Conservation (phyloP, 176 grass and related monocot genomes). For the Saccharum officinarum region DNA sequence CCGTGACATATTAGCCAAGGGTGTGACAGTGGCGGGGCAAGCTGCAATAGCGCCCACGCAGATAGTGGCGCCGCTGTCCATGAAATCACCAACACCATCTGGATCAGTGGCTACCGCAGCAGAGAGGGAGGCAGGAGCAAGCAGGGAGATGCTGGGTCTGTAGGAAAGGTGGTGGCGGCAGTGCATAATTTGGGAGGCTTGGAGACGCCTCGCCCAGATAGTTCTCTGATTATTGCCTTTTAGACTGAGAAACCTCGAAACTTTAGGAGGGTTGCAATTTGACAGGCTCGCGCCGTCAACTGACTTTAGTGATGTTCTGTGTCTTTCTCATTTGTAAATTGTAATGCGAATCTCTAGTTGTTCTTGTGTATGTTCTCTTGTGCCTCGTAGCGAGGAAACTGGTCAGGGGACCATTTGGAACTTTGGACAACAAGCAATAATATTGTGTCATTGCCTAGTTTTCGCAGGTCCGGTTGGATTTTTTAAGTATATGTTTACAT, state of each 20-base stretch:
- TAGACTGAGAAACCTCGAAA: constrained; percentile 4
- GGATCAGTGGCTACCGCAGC: background rate
- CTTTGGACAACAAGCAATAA: constrained; percentile 1
- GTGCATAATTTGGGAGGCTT: constrained; percentile 11
- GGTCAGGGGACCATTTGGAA: background rate
- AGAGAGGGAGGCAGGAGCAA: constrained; percentile 7
- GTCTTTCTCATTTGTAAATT: background rate
- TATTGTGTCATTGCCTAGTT: background rate
- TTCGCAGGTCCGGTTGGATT: background rate
- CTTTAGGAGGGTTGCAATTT: constrained; percentile 25
- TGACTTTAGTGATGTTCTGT: constrained; percentile 19
- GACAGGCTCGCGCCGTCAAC: background rate
- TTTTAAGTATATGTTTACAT: too few species aligned
- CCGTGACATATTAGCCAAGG: constrained; percentile 10
- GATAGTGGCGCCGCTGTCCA: constrained; percentile 7
- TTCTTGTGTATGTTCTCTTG: background rate
- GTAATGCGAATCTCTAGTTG: constrained; percentile 12
- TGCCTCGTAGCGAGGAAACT: background rate
- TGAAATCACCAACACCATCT: constrained; percentile 23
- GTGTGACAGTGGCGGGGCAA: background rate
- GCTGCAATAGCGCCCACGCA: constrained; percentile 1
- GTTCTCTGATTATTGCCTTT: constrained; percentile 10
- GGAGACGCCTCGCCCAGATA: constrained; percentile 4
- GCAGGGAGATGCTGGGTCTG: constrained; percentile 18
- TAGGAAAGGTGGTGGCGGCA: constrained; percentile 8